phyloP scores from a whole-genome alignment of 2,329 filamentous ascomycete species.

The Phialophora verrucosa region DNA sequence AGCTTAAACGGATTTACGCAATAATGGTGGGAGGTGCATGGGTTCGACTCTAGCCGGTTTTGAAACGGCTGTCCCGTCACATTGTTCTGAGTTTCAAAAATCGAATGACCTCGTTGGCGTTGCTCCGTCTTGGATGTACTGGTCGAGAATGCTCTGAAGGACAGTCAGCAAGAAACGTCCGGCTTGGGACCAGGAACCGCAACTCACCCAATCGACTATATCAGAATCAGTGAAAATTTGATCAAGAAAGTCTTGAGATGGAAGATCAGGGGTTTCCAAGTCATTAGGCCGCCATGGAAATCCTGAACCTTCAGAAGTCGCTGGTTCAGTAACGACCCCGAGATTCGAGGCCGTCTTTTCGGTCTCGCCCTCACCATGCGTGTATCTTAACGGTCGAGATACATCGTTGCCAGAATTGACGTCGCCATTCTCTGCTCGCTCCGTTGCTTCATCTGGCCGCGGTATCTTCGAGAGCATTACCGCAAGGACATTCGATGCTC shows the following conservation, averaged over 20 bases:
- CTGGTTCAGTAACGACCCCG: background rate
- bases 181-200: background rate
- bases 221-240: constrained; percentile 10
- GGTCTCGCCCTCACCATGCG: background rate
- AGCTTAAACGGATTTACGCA: background rate
- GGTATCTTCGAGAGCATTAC: constrained; percentile 25
- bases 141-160: constrained; percentile 14
- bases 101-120: constrained; percentile 21
- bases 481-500: constrained; percentile 16
- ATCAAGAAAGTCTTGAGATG: constrained; percentile 13
- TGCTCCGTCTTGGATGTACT: constrained; percentile 19
- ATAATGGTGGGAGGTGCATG: background rate
- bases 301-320: background rate
- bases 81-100: constrained; percentile 1
- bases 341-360: no score
- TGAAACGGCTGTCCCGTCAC: background rate
- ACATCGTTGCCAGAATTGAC: background rate
- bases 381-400: background rate
- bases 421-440: background rate
- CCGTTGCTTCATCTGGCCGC: background rate
- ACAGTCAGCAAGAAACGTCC: background rate
- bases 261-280: background rate
- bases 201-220: constrained; percentile 16
- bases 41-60: background rate
- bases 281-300: background rate